Conservation (phyloP, 352 stramenopile species). For the Pythium sukuiense region DNA sequence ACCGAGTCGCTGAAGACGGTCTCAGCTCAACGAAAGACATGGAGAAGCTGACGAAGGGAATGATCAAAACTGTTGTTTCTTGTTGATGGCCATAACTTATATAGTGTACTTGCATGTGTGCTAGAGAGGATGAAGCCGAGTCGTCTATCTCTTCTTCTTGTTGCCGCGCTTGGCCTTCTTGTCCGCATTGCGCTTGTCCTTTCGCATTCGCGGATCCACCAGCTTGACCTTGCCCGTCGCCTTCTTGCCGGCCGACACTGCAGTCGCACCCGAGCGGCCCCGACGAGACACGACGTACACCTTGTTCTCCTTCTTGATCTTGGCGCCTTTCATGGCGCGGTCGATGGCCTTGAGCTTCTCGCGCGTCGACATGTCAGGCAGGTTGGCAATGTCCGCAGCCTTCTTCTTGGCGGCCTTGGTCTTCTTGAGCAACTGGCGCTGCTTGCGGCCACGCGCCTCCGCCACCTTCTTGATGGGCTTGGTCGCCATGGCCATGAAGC, state of each 20-base stretch:
- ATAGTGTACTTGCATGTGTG: slow-evolving; percentile 24
- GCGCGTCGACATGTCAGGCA: slow-evolving; percentile 96
- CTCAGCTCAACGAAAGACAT: background rate
- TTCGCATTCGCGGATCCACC: slow-evolving; percentile 98
- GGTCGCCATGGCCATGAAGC: slow-evolving; percentile 94
- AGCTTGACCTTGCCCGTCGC: slow-evolving; percentile 92
- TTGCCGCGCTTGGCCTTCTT: slow-evolving; percentile 81
- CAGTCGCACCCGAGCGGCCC: slow-evolving; percentile 48
- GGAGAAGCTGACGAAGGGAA: background rate
- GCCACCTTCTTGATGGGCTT: slow-evolving; percentile 99
- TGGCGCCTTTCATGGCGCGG: slow-evolving; percentile 94
- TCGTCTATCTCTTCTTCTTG: slow-evolving; percentile 83
- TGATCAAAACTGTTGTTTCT: slow-evolving; percentile 24
- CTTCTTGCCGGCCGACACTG: slow-evolving; percentile 75
- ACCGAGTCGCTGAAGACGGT: background rate
- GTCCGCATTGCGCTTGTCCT: slow-evolving; percentile 91
- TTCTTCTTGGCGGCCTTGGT: slow-evolving; percentile 98
- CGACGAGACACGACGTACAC: slow-evolving; percentile 95
- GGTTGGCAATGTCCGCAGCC: slow-evolving; percentile 94
- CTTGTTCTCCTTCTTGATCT: slow-evolving; percentile 92
- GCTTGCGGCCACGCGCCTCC: slow-evolving; percentile 96
- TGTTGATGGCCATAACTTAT: slow-evolving; percentile 54
- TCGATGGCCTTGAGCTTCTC: slow-evolving; percentile 99
- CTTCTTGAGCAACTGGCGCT: slow-evolving; percentile 92
- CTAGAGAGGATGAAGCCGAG: background rate